Evolutionary conservation across 345 rosid species (phyloP), one percentile per base, ranked within the genome.

Genomic region (Schrenkiella parvula): DNA sequence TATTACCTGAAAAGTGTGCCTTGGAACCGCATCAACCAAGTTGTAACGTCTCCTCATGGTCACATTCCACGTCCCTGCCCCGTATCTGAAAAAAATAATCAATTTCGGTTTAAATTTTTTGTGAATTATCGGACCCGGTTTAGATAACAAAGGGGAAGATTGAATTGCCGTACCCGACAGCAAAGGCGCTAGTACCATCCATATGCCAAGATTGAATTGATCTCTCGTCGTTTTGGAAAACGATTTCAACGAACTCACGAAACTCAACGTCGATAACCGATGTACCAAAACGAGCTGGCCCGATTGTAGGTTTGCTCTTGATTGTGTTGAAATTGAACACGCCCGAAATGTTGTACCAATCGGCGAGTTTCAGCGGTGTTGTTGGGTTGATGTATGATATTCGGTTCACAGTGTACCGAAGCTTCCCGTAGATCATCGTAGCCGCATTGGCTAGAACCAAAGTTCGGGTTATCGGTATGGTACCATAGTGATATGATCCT

Each of bases 291-390:
- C 31, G 46, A 4, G 80, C 52, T 0, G 80, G 72, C 43, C 77
- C 73, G 9, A 71, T 50, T 42, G 80, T 74, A 14, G 97, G 91
- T 3, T 3, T 61, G 58, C 82, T 84, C 63, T 58, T 42, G 63
- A 82, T 83, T 10, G 85, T 82, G 13, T 88, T 84, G 25, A 83
- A 52, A 64, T 80, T 64, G 63, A 87, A 91, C 42, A 93, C 84
- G 4, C 95, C 89, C 2, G 70, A 71, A 21, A 93, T 88, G 80
- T 84, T 91, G 66, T 39, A 85, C 84, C 87, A 85, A 51, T 88
- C 97, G 1, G 96, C 97, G 5, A 90, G 87, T 84, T 89, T 88
- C 74, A 89, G 76, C 3, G 98, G 92, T 13, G 98, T 89, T 2
- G 70, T 26, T 3, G 95, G 96, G 50, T 91, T 86, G 2, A 80